Evolutionary conservation across 2,329 filamentous ascomycete species (phyloP).

Genomic region (Zymoseptoria brevis): DNA sequence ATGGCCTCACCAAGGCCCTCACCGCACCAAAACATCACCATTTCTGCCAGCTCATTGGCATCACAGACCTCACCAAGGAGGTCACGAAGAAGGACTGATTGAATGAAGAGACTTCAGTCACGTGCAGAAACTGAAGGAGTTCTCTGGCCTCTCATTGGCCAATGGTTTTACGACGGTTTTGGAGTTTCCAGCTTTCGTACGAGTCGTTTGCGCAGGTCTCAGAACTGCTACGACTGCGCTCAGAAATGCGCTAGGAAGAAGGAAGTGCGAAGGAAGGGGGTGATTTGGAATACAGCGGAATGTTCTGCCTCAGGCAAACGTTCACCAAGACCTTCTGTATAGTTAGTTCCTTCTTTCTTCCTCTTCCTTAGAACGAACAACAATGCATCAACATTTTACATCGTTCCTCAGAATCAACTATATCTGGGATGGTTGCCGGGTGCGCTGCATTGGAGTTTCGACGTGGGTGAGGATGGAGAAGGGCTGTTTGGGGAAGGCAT

Average conservation of each 20-base stretch:
- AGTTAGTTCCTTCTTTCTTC: too few species aligned
- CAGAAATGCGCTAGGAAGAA: neutral
- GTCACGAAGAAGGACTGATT: neutral
- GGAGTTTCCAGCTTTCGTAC: neutral
- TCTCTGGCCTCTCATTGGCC: neutral
- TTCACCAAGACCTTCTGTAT: too few species aligned
- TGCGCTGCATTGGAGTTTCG: conserved; percentile 74
- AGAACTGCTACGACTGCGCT: neutral
- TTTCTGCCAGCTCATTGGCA: too few species aligned
- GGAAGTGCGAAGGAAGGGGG: neutral
- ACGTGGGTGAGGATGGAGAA: conserved; percentile 50
- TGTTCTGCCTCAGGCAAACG: too few species aligned
- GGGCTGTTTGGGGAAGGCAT: conserved; percentile 45
- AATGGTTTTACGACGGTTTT: neutral
- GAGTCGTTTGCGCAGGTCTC: neutral
- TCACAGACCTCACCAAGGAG: neutral
- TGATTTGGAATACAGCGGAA: too few species aligned
- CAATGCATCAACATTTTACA: too few species aligned
- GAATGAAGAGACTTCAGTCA: neutral
- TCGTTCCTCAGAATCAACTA: too few species aligned
- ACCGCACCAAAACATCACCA: too few species aligned
- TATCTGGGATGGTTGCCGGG: conserved; percentile 72
- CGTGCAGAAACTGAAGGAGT: neutral
- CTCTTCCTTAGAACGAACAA: too few species aligned
- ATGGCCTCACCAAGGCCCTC: too few species aligned